These are phyloP conservation scores for Casuarina glauca DNA, from an alignment of 306 rosid genomes.

Conservation along the genomic window DNA sequence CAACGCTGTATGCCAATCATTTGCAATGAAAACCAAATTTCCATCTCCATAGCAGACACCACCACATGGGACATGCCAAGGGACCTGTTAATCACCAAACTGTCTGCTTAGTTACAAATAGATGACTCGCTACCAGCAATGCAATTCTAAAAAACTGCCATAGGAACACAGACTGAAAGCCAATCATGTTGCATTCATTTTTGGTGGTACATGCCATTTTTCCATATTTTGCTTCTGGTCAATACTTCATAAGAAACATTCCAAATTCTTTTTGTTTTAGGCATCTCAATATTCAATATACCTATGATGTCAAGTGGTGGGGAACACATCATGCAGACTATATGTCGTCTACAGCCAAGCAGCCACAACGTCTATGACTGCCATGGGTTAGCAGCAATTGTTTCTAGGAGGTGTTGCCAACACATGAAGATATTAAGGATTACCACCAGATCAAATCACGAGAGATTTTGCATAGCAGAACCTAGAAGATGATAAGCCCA, in stretches of 20 bases:
- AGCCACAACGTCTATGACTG: neutral
- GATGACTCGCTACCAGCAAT: neutral
- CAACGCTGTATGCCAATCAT: conserved; percentile 98
- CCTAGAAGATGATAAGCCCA: neutral
- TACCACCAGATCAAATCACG: conserved; percentile 1
- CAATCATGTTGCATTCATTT: neutral
- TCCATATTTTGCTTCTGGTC: neutral
- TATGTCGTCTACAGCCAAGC: neutral
- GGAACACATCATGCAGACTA: neutral
- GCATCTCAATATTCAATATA: neutral
- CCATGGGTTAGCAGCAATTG: neutral
- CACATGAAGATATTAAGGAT: conserved; percentile 21
- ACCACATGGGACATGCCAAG: conserved; percentile 96
- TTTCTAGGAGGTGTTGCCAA: conserved; percentile 17
- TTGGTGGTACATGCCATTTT: neutral
- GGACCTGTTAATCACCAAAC: conserved; percentile 61
- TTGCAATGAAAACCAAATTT: conserved; percentile 88
- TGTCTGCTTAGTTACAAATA: neutral
- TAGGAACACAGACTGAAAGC: neutral
- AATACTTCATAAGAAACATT: neutral
- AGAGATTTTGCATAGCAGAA: neutral
- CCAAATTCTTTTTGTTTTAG: neutral
- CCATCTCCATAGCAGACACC: conserved; percentile 98
- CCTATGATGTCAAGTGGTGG: neutral
- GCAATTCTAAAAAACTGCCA: neutral